A percentile compares a stretch with the other conserved stretches of the same genome.
These are phyloP conservation scores for Claviceps sp. DNA, from an alignment of 2,329 filamentous ascomycete species.

Conservation along the genomic window DNA sequence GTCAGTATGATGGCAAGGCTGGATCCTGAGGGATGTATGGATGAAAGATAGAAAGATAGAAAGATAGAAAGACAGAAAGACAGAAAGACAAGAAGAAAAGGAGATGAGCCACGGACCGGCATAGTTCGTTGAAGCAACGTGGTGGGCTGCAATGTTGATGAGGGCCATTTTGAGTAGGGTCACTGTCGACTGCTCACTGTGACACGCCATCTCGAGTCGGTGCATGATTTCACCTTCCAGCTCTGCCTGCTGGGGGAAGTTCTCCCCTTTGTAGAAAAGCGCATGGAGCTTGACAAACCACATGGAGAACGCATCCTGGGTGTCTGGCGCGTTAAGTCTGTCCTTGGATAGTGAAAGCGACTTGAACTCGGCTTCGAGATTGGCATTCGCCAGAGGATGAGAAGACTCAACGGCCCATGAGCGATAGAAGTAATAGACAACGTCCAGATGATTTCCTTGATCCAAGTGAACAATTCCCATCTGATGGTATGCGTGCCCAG, in stretches of 20 bases:
- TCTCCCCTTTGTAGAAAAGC: slow-evolving; percentile 64
- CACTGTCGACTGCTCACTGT: slow-evolving; percentile 49
- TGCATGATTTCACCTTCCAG: slow-evolving; percentile 76
- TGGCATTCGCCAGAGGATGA: slow-evolving; percentile 59
- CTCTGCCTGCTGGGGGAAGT: slow-evolving; percentile 63
- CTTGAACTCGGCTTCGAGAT: slow-evolving; percentile 68
- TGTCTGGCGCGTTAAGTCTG: slow-evolving; percentile 30
- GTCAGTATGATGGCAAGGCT: neutral
- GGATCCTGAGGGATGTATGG: no score
- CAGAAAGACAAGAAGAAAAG: neutral
- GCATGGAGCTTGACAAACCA: slow-evolving; percentile 85
- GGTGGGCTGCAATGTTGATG: slow-evolving; percentile 75
- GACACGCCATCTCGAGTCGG: slow-evolving; percentile 60
- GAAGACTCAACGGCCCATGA: slow-evolving; percentile 62
- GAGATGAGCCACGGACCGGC: slow-evolving; percentile 17
- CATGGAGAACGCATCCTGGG: slow-evolving; percentile 51
- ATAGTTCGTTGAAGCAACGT: slow-evolving; percentile 39
- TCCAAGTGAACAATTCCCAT: slow-evolving; percentile 74
- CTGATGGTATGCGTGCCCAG: slow-evolving; percentile 79
- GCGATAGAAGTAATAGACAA: slow-evolving; percentile 82
- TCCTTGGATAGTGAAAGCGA: slow-evolving; percentile 29
- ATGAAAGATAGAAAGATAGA: no score
- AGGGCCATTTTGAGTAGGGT: slow-evolving; percentile 67
- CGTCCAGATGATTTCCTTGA: slow-evolving; percentile 65
- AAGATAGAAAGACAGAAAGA: no score